These are phyloP conservation scores for Blastobotrys illinoisensis DNA, from an alignment of 1,139 yeast species.

Conservation along the genomic window DNA sequence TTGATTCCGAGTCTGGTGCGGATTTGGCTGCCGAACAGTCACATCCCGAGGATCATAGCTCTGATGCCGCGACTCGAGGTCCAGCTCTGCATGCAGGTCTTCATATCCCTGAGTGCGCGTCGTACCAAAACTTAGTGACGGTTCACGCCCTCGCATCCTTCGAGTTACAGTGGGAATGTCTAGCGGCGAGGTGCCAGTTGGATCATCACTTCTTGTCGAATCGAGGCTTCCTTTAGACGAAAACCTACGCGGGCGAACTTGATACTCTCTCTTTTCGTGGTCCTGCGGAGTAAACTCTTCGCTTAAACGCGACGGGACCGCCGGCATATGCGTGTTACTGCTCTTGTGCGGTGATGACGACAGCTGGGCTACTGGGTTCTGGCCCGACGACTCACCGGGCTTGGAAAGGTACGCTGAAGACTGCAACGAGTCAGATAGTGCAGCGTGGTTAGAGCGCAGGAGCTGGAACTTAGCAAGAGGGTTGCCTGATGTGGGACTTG, in stretches of 20 bases:
- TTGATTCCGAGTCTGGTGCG: slow-evolving; percentile 2
- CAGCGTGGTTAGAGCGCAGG: slow-evolving; percentile 42
- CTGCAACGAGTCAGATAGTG: slow-evolving; percentile 36
- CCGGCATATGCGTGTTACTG: slow-evolving; percentile 33
- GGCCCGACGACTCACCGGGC: slow-evolving; percentile 6
- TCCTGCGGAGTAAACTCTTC: slow-evolving; percentile 29
- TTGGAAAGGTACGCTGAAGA: slow-evolving; percentile 19
- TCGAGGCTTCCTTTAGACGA: neutral
- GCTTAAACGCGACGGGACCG: slow-evolving; percentile 33
- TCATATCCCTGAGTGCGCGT: slow-evolving; percentile 14
- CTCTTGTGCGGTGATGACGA: slow-evolving; percentile 36
- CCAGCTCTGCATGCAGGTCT: slow-evolving; percentile 19
- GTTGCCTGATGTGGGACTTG: slow-evolving; percentile 14
- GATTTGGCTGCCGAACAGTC: slow-evolving; percentile 1
- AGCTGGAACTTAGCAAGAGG: slow-evolving; percentile 44
- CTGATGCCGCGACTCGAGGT: slow-evolving; percentile 18
- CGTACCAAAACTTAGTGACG: neutral
- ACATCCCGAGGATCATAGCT: slow-evolving; percentile 10
- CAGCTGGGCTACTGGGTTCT: slow-evolving; percentile 8
- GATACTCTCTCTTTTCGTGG: neutral
- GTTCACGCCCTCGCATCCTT: slow-evolving; percentile 11
- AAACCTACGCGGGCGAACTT: neutral
- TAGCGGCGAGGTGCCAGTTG: slow-evolving; percentile 1
- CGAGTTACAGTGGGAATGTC: slow-evolving; percentile 1
- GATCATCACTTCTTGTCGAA: neutral